Evolutionary conservation across 768 basidiomycete species (phyloP), one percentile per base, ranked within the genome.

Genomic region (Tylopilus sp.): DNA sequence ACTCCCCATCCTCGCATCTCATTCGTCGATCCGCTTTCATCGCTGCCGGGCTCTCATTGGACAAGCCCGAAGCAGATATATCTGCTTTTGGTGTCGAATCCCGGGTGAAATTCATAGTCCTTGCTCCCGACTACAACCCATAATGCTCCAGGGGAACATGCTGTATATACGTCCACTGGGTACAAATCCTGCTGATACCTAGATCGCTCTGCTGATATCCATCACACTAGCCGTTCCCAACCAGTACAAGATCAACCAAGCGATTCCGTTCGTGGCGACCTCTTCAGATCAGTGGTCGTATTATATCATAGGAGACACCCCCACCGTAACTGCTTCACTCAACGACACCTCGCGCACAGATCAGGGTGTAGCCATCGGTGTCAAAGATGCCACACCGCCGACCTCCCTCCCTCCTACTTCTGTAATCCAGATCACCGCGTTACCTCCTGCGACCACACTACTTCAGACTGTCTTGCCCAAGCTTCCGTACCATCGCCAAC

Each of bases 21-120:
- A 77, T 90, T 42, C 85, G 89, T 35, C 81, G 88, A 6, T 83
- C 86, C 5, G 88, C 88, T 2, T 89, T 86, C 61, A 79, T 90
- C 55, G 88, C 87, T 25, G 88, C 88, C 11, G 88, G 88, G 6
- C 81, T 90, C 48, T 61, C 75, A 0, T 77, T 88, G 47, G 84
- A 88, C 63, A 69, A 74, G 1, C 88, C 88, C 12, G 55, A 62
- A 31, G 74, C 73, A 61, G 83, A 85, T 56, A 74, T 84, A 33
- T 82, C 80, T 52, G 83, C 83, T 3, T 72, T 83, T 44, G 75
- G 80, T 41, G 83, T 83, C 11, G 82, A 84, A 62, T 81, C 78
- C 39, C 72, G 82, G 39, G 71, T 82, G 7, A 70, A 71, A 18
- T 71, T 68, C 28, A 75, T 69, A 31, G 53, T 69, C 9, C 67